Conservation (phyloP, 169 alveolate species). For the Cryptosporidium meleagridis region DNA sequence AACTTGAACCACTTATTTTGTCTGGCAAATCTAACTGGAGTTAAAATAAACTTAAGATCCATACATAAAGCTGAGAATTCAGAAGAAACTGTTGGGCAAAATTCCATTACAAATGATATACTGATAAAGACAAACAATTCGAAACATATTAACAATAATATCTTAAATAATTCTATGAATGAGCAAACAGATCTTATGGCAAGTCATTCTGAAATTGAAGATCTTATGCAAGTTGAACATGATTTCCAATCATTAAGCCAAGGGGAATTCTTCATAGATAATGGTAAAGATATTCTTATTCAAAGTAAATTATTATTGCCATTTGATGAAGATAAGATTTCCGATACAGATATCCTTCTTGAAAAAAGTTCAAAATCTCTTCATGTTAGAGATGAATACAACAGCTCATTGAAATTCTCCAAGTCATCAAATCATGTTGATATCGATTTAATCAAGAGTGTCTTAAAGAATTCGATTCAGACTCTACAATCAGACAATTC, state of each 20-base stretch:
- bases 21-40: conserved; percentile 41
- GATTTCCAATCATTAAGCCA: not conserved
- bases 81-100: not conserved
- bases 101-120: not conserved
- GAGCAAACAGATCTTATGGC: conserved; percentile 9
- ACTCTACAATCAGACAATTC: not conserved
- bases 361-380: conserved; percentile 46
- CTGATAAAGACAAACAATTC: not conserved
- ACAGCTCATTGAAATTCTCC: not conserved
- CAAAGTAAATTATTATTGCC: conserved; percentile 5
- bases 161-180: not conserved
- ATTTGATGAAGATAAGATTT: not conserved
- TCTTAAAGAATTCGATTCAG: conserved; percentile 20
- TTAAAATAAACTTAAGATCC: conserved; percentile 5
- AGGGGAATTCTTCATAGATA: not conserved
- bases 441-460: conserved; percentile 4
- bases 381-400: conserved; percentile 27
- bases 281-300: not conserved
- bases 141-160: not conserved
- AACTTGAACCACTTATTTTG: conserved; percentile 40
- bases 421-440: conserved; percentile 33
- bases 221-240: not conserved
- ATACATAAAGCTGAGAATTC: not conserved
- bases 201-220: conserved; percentile 16
- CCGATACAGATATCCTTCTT: not conserved